Percentiles rank a stretch among this genome's conserved stretches.
These are phyloP conservation scores for Candida montana DNA, from an alignment of 805 yeast species.

Conservation along the genomic window DNA sequence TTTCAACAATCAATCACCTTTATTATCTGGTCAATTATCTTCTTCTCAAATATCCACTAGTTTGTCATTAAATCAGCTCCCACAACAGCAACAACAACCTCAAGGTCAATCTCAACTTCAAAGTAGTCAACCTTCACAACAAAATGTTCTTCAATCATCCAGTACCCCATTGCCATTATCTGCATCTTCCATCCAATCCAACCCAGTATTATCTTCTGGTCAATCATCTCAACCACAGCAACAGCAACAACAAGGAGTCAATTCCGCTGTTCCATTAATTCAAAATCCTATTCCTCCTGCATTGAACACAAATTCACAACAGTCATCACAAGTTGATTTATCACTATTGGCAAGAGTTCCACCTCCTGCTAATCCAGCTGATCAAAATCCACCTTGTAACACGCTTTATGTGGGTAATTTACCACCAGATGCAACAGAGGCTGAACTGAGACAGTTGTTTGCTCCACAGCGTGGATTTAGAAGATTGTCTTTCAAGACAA, in stretches of 20 bases:
- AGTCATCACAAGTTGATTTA: conserved; percentile 48
- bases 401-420: conserved; percentile 94
- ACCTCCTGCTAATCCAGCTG: conserved; percentile 96
- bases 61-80: conserved; percentile 15
- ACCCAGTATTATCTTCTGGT: conserved; percentile 13
- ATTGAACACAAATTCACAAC: conserved; percentile 10
- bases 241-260: conserved; percentile 19
- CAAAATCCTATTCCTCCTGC: conserved; percentile 2
- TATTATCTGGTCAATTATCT: conserved; percentile 19
- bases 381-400: conserved; percentile 98
- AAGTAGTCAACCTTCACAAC: background rate
- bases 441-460: conserved; percentile 81
- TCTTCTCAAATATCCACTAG: conserved; percentile 21
- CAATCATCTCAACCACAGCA: conserved; percentile 17
- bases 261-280: conserved; percentile 4
- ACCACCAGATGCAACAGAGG: conserved; percentile 95
- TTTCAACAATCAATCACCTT: conserved; percentile 32
- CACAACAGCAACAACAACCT: conserved; percentile 4
- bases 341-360: conserved; percentile 75
- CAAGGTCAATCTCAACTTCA: conserved; percentile 4
- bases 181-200: conserved; percentile 3
- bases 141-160: background rate
- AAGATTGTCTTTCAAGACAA: conserved; percentile 85
- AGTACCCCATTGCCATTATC: conserved; percentile 10
- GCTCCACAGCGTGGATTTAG: conserved; percentile 90